Conservation (phyloP, 2,329 filamentous ascomycete species). For the Magnaporthales sp. region DNA sequence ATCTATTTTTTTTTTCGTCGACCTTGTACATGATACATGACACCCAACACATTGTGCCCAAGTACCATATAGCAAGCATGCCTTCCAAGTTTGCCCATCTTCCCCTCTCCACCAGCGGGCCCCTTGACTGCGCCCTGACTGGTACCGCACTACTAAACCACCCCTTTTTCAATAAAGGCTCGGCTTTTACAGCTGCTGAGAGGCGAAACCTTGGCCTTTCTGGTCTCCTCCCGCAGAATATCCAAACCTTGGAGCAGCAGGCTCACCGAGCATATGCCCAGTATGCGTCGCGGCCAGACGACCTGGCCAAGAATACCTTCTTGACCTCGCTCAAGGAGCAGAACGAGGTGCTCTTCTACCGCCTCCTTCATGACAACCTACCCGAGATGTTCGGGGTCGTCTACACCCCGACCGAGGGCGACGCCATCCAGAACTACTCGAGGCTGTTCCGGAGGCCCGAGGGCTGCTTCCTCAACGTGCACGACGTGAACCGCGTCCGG, state of each 20-base stretch:
- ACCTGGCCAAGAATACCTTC: conserved; percentile 80
- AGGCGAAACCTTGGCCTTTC: conserved; percentile 60
- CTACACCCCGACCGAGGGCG: conserved; percentile 84
- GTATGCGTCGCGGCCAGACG: conserved; percentile 52
- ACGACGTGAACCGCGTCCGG: conserved; percentile 56
- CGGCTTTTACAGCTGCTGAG: conserved; percentile 64
- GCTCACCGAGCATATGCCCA: conserved; percentile 71
- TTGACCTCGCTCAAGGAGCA: conserved; percentile 79
- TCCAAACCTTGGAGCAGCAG: conserved; percentile 72
- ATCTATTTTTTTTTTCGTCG: background rate
- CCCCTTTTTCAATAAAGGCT: conserved; percentile 74
- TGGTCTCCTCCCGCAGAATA: conserved; percentile 62
- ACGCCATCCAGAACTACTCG: conserved; percentile 81
- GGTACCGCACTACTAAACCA: conserved; percentile 52
- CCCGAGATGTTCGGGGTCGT: conserved; percentile 88
- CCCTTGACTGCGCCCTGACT: conserved; percentile 38
- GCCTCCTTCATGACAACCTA: conserved; percentile 66
- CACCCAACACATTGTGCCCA: background rate
- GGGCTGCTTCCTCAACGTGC: conserved; percentile 73
- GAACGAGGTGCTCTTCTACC: conserved; percentile 76
- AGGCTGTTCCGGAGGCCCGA: conserved; percentile 68
- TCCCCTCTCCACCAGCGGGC: conserved; percentile 37
- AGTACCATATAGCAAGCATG: background rate
- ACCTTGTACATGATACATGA: background rate
- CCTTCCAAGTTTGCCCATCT: conserved; percentile 20